Percentiles rank a stretch among this genome's conserved stretches.
Conservation (phyloP, 1,284 basidiomycete species). For the Anthracocystis panici-leucophaei region DNA sequence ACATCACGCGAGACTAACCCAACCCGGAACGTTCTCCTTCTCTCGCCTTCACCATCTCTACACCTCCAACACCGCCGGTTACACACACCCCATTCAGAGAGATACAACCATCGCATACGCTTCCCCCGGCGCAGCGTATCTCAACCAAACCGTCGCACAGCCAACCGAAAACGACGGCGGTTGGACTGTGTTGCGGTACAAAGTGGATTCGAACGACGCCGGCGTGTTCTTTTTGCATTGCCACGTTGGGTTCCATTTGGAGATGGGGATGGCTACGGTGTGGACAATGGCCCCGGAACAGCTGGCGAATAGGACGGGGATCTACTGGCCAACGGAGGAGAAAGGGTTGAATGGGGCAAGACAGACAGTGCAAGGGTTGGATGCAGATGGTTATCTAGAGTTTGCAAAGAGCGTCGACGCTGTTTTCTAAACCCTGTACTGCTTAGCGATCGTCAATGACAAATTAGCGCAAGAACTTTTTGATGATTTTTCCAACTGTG, state of each 20-base stretch:
- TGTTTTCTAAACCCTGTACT: background rate
- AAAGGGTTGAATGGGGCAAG: background rate
- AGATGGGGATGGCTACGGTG: slow-evolving; percentile 57
- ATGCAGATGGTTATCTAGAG: background rate
- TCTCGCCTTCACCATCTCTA: slow-evolving; percentile 13
- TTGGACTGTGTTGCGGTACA: slow-evolving; percentile 51
- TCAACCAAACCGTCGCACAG: slow-evolving; percentile 26
- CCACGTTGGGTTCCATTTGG: slow-evolving; percentile 46
- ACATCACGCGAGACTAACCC: slow-evolving; percentile 42
- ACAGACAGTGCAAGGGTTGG: slow-evolving; percentile 12
- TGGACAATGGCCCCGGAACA: slow-evolving; percentile 36
- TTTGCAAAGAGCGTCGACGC: background rate
- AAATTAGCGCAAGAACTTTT: too few species aligned
- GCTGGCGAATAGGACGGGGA: slow-evolving; percentile 4
- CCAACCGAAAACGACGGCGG: slow-evolving; percentile 36
- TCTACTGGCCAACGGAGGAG: slow-evolving; percentile 15
- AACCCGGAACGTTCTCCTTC: slow-evolving; percentile 49
- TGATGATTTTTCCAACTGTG: too few species aligned
- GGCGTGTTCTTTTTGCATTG: slow-evolving; percentile 54
- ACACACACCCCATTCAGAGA: slow-evolving; percentile 31
- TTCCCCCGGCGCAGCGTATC: slow-evolving; percentile 36
- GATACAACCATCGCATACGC: slow-evolving; percentile 56
- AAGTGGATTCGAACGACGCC: slow-evolving; percentile 20
- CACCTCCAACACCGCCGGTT: background rate
- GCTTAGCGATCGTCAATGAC: background rate